Base-by-base conservation (phyloP, 2,329 filamentous ascomycete genomes). In the Trichoderma endophyticum region DNA sequence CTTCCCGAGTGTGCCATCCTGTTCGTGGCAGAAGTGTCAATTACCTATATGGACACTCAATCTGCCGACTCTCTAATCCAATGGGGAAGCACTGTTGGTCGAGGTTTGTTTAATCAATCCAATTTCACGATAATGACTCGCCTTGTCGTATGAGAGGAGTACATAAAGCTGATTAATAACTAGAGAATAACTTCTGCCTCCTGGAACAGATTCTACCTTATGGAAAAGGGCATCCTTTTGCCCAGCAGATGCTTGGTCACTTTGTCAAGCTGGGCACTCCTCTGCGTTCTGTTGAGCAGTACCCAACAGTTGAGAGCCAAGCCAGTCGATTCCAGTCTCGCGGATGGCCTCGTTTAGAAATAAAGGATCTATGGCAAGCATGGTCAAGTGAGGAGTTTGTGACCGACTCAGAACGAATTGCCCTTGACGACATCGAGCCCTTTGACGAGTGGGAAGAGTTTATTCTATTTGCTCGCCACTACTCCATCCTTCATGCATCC, bases 401-500 rank as follows among this genome's bases (percentile, higher is more conserved):
- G 24, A 85, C 84, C 6, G 77, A 86, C 1, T 81, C 85, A 1
- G 86, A 93, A 73, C 87, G 93, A 74, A 83, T 79, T 43, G 82
- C 82, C 12, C 82, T 98, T 15, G 91, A 97, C 76, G 78, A 83
- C 1, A 81, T 94, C 18, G 95, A 98, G 78, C 90, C 92, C 1
- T 98, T 98, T 78, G 95, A 98, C 80, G 95, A 98, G 81, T 97
- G 94, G 94, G 95, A 98, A 81, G 95, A 98, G 77, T 94, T 98
- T 78, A 90, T 92, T 3, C 84, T 97, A 1, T 97, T 97, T 80
- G 90, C 89, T 2, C 90, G 90, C 39, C 95, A 98, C 81, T 97
- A 97, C 80, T 92, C 95, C 76, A 82, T 98, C 57, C 85, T 97
- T 9, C 85, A 89, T 65, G 93, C 93, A 12, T 74, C 68, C 9